Evolutionary conservation across 2,329 filamentous ascomycete species (phyloP).

Genomic region (Fusarium sp.): DNA sequence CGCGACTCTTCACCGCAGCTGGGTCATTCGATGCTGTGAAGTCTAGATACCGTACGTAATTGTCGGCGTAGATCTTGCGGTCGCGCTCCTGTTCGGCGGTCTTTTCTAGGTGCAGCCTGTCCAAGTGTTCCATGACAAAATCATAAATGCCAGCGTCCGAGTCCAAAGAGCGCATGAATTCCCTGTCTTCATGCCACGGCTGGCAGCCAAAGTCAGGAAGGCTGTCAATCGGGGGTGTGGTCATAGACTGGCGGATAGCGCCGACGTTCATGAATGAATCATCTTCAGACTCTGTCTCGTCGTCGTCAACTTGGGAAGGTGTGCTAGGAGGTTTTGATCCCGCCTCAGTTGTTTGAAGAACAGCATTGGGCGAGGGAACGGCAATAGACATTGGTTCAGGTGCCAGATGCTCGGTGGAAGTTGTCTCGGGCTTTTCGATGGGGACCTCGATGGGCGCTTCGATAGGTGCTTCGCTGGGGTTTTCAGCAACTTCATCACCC

Average conservation of each 20-base stretch:
- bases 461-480: background rate
- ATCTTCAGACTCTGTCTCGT: slow-evolving; percentile 66
- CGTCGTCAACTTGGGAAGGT: slow-evolving; percentile 61
- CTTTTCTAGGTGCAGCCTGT: slow-evolving; percentile 53
- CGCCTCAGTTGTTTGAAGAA: slow-evolving; percentile 44
- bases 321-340: slow-evolving; percentile 55
- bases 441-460: slow-evolving; percentile 1
- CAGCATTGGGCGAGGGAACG: slow-evolving; percentile 18
- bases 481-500: background rate
- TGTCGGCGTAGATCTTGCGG: slow-evolving; percentile 56
- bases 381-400: slow-evolving; percentile 1
- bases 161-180: slow-evolving; percentile 56
- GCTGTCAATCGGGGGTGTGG: slow-evolving; percentile 65
- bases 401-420: background rate
- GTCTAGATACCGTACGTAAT: slow-evolving; percentile 63
- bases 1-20: slow-evolving; percentile 64
- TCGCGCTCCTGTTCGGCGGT: slow-evolving; percentile 51
- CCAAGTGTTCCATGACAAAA: slow-evolving; percentile 59
- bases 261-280: slow-evolving; percentile 62
- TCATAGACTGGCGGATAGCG: slow-evolving; percentile 61
- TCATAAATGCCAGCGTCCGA: slow-evolving; percentile 53
- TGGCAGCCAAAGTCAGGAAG: slow-evolving; percentile 60
- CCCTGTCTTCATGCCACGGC: slow-evolving; percentile 60
- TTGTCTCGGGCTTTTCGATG: background rate
- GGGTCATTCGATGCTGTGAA: slow-evolving; percentile 68